A percentile compares a stretch with the other conserved stretches of the same genome.
Conservation (phyloP, 176 grass and related monocot species). For the Elymus sibiricus region DNA sequence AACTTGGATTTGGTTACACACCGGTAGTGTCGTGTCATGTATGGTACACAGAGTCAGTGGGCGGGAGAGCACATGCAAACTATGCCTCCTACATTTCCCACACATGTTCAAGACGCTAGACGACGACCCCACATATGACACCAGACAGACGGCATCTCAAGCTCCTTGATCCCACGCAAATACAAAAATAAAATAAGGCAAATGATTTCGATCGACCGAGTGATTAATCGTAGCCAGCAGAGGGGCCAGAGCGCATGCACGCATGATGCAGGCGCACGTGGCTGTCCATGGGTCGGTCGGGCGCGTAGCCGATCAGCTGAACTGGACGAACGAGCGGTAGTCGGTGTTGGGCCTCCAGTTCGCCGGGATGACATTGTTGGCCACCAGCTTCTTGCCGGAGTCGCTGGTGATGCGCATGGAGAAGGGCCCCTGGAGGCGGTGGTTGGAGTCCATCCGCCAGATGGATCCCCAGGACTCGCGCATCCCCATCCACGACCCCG, state of each 20-base stretch:
- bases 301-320: neutral
- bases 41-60: constrained; percentile 30
- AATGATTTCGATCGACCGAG: neutral
- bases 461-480: constrained; percentile 52
- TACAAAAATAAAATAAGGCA: neutral
- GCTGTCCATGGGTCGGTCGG: neutral
- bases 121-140: neutral
- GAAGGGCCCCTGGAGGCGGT: constrained; percentile 45
- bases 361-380: constrained; percentile 47
- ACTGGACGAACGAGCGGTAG: constrained; percentile 52
- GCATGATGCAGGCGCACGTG: neutral
- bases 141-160: neutral
- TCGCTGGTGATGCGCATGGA: constrained; percentile 44
- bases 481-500: constrained; percentile 38
- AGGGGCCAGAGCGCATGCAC: neutral
- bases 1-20: constrained; percentile 29
- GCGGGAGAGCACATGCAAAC: constrained; percentile 46
- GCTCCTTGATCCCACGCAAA: neutral
- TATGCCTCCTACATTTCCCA: constrained; percentile 38
- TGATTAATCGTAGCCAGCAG: neutral
- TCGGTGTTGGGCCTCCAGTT: constrained; percentile 46
- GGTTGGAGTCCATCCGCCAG: constrained; percentile 59
- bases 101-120: constrained; percentile 2
- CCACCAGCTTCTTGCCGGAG: constrained; percentile 32
- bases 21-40: neutral